Evolutionary conservation across 306 rosid species (phyloP), one percentile per base, ranked within the genome.

Genomic region (Lathyrus sativus): DNA sequence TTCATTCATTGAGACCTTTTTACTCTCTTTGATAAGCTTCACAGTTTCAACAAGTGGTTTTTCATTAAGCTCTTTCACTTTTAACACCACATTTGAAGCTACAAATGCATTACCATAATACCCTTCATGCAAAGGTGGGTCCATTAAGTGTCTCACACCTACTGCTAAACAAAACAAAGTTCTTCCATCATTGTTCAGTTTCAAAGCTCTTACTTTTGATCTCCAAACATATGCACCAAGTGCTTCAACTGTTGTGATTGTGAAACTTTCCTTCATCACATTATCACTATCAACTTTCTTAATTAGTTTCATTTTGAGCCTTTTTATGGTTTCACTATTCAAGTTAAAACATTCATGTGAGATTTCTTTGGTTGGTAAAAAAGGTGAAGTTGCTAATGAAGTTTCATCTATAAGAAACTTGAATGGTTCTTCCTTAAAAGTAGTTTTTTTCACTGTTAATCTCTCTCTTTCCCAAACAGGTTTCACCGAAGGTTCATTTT

Each of bases 91-190:
- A 44, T 38, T 1, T 24, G 80, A 12, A 42, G 66, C 60, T 11
- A 72, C 75, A 73, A 85, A 65, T 11, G 90, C 90, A 62, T 85
- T 85, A 17, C 90, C 90, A 69, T 85, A 85, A 69, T 85, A 85
- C 74, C 87, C 90, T 11, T 72, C 73, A 18, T 85, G 76, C 76
- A 85, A 69, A 31, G 90, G 85, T 42, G 87, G 83, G 57, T 76
- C 65, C 74, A 80, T 10, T 3, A 74, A 24, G 22, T 75, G 77
- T 55, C 87, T 85, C 72, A 80, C 76, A 4, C 84, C 85, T 7
- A 83, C 75, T 17, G 87, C 56, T 45, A 85, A 55, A 65, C 62
- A 10, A 43, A 85, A 50, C 39, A 70, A 3, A 2, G 90, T 80
- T 55, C 75, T 69, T 37, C 85, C 85, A 17, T 85, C 80, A 28